Evolutionary conservation across 805 yeast genomes (phyloP).

Genomic region (Jamesozyma rosinii): DNA sequence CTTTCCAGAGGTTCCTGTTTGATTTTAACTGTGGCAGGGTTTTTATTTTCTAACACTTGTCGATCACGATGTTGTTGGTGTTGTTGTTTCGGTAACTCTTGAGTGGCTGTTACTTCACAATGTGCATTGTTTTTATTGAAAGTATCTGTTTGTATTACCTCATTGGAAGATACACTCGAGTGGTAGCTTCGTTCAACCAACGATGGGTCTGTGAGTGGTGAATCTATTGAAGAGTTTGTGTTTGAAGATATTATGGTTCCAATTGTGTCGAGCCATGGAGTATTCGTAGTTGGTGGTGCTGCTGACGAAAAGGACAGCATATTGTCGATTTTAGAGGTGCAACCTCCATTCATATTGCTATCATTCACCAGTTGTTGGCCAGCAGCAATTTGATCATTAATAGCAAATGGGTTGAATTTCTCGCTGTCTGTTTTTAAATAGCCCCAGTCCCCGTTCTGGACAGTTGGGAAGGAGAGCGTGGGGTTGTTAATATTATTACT

Average conservation of each 20-base stretch:
- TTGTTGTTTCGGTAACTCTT: no score
- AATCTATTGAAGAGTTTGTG: background rate
- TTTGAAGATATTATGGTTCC: slow-evolving; percentile 14
- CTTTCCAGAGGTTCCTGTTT: background rate
- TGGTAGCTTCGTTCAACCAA: background rate
- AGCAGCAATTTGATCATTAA: no score
- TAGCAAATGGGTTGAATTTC: no score
- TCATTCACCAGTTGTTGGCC: no score
- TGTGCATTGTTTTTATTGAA: no score
- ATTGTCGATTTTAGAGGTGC: background rate
- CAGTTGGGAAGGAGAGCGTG: no score
- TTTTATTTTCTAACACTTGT: background rate
- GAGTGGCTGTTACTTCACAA: no score
- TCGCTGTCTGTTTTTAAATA: no score
- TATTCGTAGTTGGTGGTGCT: slow-evolving; percentile 5
- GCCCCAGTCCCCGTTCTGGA: no score
- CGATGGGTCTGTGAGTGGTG: background rate
- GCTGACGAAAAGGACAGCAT: background rate
- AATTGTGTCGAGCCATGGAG: slow-evolving; percentile 16
- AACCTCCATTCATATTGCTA: no score
- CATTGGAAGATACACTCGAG: background rate
- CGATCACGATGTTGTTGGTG: background rate
- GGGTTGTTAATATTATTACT: no score
- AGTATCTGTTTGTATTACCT: background rate
- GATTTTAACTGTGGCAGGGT: background rate